Conservation (phyloP, 2,329 filamentous ascomycete genomes). For the Phaeosphaeria sp. region DNA sequence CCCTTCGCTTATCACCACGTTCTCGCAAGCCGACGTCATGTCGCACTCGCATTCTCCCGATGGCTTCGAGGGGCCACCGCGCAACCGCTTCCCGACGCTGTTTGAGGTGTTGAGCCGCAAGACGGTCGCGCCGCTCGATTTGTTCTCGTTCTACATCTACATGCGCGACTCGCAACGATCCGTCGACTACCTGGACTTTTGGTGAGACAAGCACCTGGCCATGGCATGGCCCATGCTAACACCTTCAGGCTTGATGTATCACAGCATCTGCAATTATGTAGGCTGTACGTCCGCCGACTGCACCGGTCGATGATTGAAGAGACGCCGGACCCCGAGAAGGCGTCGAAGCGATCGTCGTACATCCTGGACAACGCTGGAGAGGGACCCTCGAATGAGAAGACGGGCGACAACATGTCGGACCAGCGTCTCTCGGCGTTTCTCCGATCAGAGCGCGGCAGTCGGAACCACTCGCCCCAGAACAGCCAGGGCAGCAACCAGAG, state of each 20-base stretch:
- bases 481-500: constrained; percentile 61
- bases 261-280: constrained; percentile 96
- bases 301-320: constrained; percentile 90
- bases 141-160: constrained; percentile 99
- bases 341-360: constrained; percentile 83
- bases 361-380: constrained; percentile 72
- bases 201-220: constrained; percentile 63
- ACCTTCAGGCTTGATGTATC: constrained; percentile 92
- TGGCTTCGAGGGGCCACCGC: constrained; percentile 43
- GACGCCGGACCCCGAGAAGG: constrained; percentile 87
- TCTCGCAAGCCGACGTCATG: constrained; percentile 23
- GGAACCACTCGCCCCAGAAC: constrained; percentile 55
- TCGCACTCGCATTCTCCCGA: constrained; percentile 24
- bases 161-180: constrained; percentile 99
- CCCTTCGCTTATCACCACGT: constrained; percentile 21
- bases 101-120: constrained; percentile 94
- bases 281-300: constrained; percentile 95
- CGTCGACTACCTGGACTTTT: constrained; percentile 98
- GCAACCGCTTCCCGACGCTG: constrained; percentile 89
- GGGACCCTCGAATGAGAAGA: constrained; percentile 67
- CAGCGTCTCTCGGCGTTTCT: constrained; percentile 91
- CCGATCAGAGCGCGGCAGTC: constrained; percentile 62
- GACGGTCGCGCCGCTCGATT: constrained; percentile 92
- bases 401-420: constrained; percentile 70
- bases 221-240: constrained; percentile 26